phyloP scores from a whole-genome alignment of 2,329 filamentous ascomycete species.

The Graphium sp. region DNA sequence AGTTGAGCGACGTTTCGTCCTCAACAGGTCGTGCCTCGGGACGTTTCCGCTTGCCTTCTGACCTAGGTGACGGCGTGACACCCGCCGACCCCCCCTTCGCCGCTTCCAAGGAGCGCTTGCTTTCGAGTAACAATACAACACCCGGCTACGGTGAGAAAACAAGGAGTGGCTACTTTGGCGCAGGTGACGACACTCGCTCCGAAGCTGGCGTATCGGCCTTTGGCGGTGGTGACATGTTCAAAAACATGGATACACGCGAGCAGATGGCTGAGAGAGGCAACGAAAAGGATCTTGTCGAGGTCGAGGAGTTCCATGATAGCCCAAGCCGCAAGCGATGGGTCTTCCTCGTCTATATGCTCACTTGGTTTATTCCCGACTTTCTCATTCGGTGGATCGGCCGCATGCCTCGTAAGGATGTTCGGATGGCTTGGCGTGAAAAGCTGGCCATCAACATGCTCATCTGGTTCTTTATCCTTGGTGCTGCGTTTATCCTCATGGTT shows the following conservation, averaged over 20 bases:
- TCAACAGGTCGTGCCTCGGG: slow-evolving; percentile 10
- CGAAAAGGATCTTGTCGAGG: slow-evolving; percentile 75
- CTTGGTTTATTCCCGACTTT: slow-evolving; percentile 79
- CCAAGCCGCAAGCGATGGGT: slow-evolving; percentile 82
- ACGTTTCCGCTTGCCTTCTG: slow-evolving; percentile 36
- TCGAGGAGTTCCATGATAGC: slow-evolving; percentile 68
- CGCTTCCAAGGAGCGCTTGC: slow-evolving; percentile 43
- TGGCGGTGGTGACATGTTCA: slow-evolving; percentile 92
- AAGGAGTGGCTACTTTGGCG: slow-evolving; percentile 65
- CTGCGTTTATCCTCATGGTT: slow-evolving; percentile 77
- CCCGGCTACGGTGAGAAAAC: slow-evolving; percentile 59
- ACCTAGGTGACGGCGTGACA: slow-evolving; percentile 44
- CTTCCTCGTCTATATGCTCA: slow-evolving; percentile 65
- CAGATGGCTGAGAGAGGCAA: slow-evolving; percentile 93
- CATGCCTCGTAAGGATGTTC: slow-evolving; percentile 85
- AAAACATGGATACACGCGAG: slow-evolving; percentile 82
- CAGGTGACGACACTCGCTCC: slow-evolving; percentile 68
- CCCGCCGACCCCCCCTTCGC: slow-evolving; percentile 43
- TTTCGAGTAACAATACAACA: slow-evolving; percentile 29
- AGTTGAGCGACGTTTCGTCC: slow-evolving; percentile 47
- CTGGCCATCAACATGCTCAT: slow-evolving; percentile 95
- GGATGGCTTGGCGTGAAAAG: slow-evolving; percentile 91
- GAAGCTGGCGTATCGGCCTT: slow-evolving; percentile 87
- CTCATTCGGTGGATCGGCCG: slow-evolving; percentile 58
- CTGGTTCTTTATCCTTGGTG: slow-evolving; percentile 65